These are phyloP conservation scores for Silene vulgaris DNA, from an alignment of 179 eudicot species.

Conservation along the genomic window DNA sequence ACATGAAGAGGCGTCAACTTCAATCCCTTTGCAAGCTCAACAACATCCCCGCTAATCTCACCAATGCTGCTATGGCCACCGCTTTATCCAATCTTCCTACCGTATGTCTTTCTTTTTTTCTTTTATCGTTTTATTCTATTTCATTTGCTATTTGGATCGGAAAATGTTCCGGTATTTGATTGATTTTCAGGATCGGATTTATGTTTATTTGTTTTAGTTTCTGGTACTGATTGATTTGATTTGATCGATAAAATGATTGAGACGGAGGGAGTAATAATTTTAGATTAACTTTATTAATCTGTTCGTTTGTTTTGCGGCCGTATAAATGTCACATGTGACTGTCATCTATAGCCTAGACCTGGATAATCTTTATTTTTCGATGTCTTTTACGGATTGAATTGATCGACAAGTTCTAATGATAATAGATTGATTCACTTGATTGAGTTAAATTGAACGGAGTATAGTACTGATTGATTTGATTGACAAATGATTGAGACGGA, in stretches of 20 bases:
- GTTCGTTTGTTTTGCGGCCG: too few species aligned
- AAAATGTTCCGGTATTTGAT: not conserved
- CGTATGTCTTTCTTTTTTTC: constrained; percentile 29
- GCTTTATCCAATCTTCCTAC: constrained; percentile 55
- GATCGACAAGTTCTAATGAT: not conserved
- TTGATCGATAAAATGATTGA: not conserved
- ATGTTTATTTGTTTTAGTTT: not conserved
- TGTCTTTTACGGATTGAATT: not conserved
- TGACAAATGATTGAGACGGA: not conserved
- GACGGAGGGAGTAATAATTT: too few species aligned
- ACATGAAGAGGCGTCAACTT: constrained; percentile 60
- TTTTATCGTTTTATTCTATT: not conserved
- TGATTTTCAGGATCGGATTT: not conserved
- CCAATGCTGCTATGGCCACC: constrained; percentile 84
- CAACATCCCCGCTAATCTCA: constrained; percentile 79
- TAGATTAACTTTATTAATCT: too few species aligned
- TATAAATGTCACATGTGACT: too few species aligned
- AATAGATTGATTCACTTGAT: too few species aligned
- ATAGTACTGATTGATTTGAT: too few species aligned
- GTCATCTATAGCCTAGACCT: too few species aligned
- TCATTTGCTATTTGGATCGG: not conserved
- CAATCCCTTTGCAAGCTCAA: constrained; percentile 78
- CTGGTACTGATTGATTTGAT: not conserved
- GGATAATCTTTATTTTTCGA: too few species aligned
- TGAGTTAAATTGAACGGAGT: too few species aligned